phyloP scores from a whole-genome alignment of 176 grass and related monocot species.

The Thinopyrum elongatum region DNA sequence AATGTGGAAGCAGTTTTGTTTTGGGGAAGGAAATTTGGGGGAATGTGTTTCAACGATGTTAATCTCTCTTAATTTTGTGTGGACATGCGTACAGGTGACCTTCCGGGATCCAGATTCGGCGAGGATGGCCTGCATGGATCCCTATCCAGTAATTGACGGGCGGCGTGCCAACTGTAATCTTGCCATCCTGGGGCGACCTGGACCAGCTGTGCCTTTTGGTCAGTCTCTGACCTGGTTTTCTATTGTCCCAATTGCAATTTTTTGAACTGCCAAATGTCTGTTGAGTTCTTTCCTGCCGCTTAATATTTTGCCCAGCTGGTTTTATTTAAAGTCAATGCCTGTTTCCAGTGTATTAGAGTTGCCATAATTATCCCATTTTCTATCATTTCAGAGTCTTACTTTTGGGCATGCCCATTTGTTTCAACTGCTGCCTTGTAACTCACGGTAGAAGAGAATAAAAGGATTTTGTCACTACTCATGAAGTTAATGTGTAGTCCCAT shows the following conservation, averaged over 20 bases:
- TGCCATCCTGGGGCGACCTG: conserved; percentile 64
- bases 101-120: conserved; percentile 63
- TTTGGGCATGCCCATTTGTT: conserved; percentile 1
- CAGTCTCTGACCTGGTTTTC: conserved; percentile 29
- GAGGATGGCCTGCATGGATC: conserved; percentile 62
- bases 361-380: background rate
- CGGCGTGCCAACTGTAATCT: conserved; percentile 75
- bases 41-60: background rate
- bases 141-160: conserved; percentile 63
- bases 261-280: background rate
- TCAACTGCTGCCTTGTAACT: conserved; percentile 26
- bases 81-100: conserved; percentile 47
- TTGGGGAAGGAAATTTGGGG: background rate
- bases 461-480: background rate
- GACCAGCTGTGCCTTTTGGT: conserved; percentile 52
- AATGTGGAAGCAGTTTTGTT: background rate
- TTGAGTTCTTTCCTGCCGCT: background rate
- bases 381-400: conserved; percentile 18
- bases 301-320: background rate
- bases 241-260: background rate
- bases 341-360: conserved; percentile 36
- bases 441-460: conserved; percentile 5
- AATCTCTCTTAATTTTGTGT: conserved; percentile 10
- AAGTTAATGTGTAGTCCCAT: background rate
- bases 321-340: conserved; percentile 10